Conservation (phyloP, 1,284 basidiomycete genomes). For the Ustilago sp. region DNA sequence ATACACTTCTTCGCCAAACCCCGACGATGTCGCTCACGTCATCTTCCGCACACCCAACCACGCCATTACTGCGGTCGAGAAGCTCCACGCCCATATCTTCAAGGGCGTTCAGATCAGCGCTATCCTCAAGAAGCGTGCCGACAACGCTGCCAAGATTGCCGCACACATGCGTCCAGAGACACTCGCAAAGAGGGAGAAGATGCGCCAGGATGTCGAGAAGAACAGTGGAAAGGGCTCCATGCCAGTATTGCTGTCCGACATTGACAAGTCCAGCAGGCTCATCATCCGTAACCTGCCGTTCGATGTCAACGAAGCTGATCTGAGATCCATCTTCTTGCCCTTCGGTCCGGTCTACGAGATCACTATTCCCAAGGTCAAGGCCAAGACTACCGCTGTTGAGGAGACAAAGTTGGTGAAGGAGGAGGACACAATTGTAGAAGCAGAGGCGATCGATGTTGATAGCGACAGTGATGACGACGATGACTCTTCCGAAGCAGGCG, state of each 20-base stretch:
- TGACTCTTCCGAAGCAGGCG: conserved; percentile 3
- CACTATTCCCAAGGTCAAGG: conserved; percentile 75
- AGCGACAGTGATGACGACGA: conserved; percentile 20
- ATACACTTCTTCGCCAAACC: conserved; percentile 33
- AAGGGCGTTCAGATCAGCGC: conserved; percentile 88
- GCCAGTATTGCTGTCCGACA: conserved; percentile 42
- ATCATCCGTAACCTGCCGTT: conserved; percentile 92
- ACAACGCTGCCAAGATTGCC: conserved; percentile 74
- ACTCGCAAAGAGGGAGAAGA: conserved; percentile 70
- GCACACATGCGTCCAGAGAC: conserved; percentile 70
- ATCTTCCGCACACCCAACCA: conserved; percentile 79
- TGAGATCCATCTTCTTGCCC: conserved; percentile 87
- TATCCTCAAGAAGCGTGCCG: conserved; percentile 88
- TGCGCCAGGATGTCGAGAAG: conserved; percentile 66
- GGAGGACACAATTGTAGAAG: conserved; percentile 36
- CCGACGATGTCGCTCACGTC: conserved; percentile 75
- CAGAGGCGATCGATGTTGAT: conserved; percentile 27
- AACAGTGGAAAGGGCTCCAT: conserved; percentile 49
- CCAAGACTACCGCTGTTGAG: conserved; percentile 51
- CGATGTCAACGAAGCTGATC: conserved; percentile 77
- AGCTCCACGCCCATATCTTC: conserved; percentile 93
- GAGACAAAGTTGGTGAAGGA: conserved; percentile 32
- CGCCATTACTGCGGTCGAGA: conserved; percentile 80
- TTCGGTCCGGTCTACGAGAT: conserved; percentile 89
- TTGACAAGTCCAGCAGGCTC: conserved; percentile 75